Evolutionary conservation across 345 rosid species (phyloP).

Genomic region (Pistacia atlantica): DNA sequence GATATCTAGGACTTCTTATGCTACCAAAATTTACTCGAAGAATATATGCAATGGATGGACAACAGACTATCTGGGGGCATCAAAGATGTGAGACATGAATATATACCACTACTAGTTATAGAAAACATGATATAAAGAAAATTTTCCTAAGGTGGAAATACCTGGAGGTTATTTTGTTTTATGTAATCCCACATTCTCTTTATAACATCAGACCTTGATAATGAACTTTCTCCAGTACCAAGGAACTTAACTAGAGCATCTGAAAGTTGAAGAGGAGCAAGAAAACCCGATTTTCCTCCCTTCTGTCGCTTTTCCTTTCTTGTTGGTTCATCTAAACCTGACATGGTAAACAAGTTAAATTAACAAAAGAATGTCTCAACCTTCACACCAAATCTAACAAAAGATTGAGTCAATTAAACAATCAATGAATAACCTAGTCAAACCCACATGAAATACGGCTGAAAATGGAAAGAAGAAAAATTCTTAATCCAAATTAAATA

Average conservation of each 20-base stretch:
- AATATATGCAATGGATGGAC: background rate
- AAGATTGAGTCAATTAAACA: background rate
- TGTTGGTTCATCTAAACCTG: slow-evolving; percentile 45
- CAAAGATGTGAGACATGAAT: background rate
- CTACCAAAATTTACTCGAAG: background rate
- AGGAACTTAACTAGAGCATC: slow-evolving; percentile 52
- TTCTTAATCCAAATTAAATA: slow-evolving; percentile 10
- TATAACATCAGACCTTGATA: slow-evolving; percentile 44
- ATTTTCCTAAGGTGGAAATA: slow-evolving; percentile 8
- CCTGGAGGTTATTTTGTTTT: slow-evolving; percentile 55
- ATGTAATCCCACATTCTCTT: slow-evolving; percentile 58
- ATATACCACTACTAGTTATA: background rate
- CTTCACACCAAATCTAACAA: background rate
- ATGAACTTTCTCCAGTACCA: slow-evolving; percentile 51
- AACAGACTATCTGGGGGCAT: background rate
- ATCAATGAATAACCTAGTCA: background rate
- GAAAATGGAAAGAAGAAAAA: slow-evolving; percentile 1
- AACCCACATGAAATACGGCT: background rate
- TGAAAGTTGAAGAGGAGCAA: slow-evolving; percentile 58
- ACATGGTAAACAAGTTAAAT: background rate
- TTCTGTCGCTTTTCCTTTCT: slow-evolving; percentile 53
- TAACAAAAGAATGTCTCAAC: background rate
- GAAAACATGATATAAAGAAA: background rate
- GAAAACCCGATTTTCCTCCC: slow-evolving; percentile 48
- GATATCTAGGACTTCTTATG: background rate